phyloP scores from a whole-genome alignment of 2,329 filamentous ascomycete species.

The Metarhizium robertsii region DNA sequence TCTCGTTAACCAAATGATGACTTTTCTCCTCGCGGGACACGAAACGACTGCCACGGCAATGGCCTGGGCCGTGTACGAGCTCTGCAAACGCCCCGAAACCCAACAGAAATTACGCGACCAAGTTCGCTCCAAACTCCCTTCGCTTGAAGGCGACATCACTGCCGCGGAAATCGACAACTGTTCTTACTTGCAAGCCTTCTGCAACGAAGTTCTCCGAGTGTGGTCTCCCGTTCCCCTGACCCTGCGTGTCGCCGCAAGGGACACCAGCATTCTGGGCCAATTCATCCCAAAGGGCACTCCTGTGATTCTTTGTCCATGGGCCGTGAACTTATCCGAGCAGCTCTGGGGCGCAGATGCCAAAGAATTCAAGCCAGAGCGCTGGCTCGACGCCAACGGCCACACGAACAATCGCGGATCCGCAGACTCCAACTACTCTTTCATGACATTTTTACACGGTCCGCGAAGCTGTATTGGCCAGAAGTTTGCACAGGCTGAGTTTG shows the following conservation, averaged over 20 bases:
- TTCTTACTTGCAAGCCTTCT: constrained; percentile 71
- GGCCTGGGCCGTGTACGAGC: constrained; percentile 62
- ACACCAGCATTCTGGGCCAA: constrained; percentile 57
- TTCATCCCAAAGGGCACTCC: constrained; percentile 61
- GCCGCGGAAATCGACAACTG: constrained; percentile 56
- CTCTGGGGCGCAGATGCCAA: constrained; percentile 71
- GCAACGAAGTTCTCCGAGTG: constrained; percentile 66
- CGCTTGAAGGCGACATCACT: constrained; percentile 28
- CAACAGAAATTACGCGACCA: constrained; percentile 61
- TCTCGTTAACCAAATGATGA: constrained; percentile 81
- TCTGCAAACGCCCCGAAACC: constrained; percentile 55
- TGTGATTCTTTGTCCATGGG: constrained; percentile 55
- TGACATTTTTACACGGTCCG: constrained; percentile 78
- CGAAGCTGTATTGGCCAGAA: constrained; percentile 70
- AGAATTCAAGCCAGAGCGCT: constrained; percentile 71
- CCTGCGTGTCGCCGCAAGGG: constrained; percentile 51
- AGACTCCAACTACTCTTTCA: constrained; percentile 52
- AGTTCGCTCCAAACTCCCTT: constrained; percentile 52
- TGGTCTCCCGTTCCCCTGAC: constrained; percentile 65
- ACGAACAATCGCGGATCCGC: constrained; percentile 11
- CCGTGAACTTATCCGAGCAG: constrained; percentile 57
- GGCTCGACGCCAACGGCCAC: constrained; percentile 33
- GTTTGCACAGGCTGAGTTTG: constrained; percentile 67
- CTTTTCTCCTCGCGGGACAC: constrained; percentile 74
- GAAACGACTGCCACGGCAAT: constrained; percentile 70